A percentile compares a stretch with the other conserved stretches of the same genome.
Conservation (phyloP, 495 filamentous ascomycete genomes). For the Aspergillus nanangensis region DNA sequence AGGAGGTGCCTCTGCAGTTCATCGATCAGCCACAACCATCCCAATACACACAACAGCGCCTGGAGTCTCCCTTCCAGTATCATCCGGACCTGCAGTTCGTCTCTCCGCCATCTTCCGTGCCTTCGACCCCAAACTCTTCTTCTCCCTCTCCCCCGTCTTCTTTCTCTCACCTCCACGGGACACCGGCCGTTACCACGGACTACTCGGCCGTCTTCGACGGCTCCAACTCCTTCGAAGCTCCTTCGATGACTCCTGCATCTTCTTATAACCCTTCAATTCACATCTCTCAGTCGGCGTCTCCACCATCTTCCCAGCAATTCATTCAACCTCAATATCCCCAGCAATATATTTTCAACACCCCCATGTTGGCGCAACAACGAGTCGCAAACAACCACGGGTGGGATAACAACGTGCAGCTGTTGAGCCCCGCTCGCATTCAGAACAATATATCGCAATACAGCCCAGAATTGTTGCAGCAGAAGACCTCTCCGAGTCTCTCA, state of each 20-base stretch:
- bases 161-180: slow-evolving; percentile 24
- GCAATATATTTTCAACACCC: slow-evolving; percentile 28
- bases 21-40: slow-evolving; percentile 6
- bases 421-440: slow-evolving; percentile 34
- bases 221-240: slow-evolving; percentile 33
- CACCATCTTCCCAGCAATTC: slow-evolving; percentile 18
- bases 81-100: slow-evolving; percentile 29
- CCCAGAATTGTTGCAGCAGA: slow-evolving; percentile 27
- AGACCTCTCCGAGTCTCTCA: slow-evolving; percentile 26
- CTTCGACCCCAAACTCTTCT: slow-evolving; percentile 33
- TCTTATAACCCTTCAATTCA: slow-evolving; percentile 42
- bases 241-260: slow-evolving; percentile 43
- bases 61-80: slow-evolving; percentile 38
- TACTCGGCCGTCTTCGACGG: slow-evolving; percentile 27
- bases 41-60: slow-evolving; percentile 11
- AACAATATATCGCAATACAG: slow-evolving; percentile 19
- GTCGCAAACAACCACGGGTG: slow-evolving; percentile 36
- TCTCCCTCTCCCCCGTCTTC: slow-evolving; percentile 38
- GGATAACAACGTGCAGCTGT: slow-evolving; percentile 38
- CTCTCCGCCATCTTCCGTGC: slow-evolving; percentile 38
- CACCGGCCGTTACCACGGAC: slow-evolving; percentile 21
- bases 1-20: slow-evolving; percentile 27
- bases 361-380: slow-evolving; percentile 42
- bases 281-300: slow-evolving; percentile 30
- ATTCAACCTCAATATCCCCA: slow-evolving; percentile 19